Conservation (phyloP, 2,329 filamentous ascomycete genomes). For the Neoarthrinium moseri region DNA sequence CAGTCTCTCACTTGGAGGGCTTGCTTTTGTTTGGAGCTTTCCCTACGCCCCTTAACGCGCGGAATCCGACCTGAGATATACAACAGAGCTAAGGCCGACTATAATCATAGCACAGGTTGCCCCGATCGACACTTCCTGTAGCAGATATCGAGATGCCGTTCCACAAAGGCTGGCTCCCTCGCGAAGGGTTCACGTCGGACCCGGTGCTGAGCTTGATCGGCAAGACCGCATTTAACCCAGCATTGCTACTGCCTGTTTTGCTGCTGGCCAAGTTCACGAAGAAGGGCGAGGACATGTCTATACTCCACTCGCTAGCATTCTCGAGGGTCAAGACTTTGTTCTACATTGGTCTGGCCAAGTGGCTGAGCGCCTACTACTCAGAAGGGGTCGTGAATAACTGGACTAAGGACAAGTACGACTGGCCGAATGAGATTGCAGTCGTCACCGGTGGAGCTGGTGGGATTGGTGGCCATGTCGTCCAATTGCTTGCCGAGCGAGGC, state of each 20-base stretch:
- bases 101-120: too few species aligned
- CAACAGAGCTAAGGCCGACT: too few species aligned
- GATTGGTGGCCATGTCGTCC: constrained; percentile 67
- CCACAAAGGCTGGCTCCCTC: constrained; percentile 51
- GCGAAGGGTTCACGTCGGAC: constrained; percentile 60
- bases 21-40: too few species aligned
- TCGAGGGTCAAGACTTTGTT: constrained; percentile 53
- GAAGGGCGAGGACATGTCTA: constrained; percentile 53
- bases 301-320: constrained; percentile 50
- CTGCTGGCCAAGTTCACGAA: constrained; percentile 64
- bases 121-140: too few species aligned
- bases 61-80: too few species aligned
- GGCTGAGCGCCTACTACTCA: constrained; percentile 51
- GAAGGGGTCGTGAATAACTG: constrained; percentile 48
- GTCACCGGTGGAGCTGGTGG: constrained; percentile 75
- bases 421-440: constrained; percentile 68
- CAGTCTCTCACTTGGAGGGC: too few species aligned
- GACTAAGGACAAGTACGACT: constrained; percentile 56
- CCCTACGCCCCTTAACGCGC: too few species aligned
- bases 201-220: constrained; percentile 57
- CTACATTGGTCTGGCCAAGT: constrained; percentile 48
- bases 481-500: constrained; percentile 61
- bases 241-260: constrained; percentile 61
- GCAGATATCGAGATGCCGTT: constrained; percentile 44
- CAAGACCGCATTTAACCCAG: constrained; percentile 63